Percentiles rank a stretch among this genome's conserved stretches.
These are phyloP conservation scores for Brassica nigra DNA, from an alignment of 345 rosid genomes.

Conservation along the genomic window DNA sequence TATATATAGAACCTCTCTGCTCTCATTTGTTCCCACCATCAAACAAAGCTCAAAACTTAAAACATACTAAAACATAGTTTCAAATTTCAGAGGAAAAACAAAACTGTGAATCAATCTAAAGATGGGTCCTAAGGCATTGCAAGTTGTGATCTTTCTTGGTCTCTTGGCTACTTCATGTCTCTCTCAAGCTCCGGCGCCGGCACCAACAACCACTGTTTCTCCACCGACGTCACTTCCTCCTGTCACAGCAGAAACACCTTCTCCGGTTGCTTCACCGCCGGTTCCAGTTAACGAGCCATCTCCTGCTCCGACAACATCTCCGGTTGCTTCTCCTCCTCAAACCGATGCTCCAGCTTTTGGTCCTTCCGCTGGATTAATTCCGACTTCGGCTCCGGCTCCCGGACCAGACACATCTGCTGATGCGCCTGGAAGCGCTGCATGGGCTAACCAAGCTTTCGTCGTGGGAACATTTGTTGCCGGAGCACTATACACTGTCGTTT, in stretches of 20 bases:
- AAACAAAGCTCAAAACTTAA: not conserved
- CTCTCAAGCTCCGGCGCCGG: slow-evolving; percentile 70
- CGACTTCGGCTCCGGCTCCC: slow-evolving; percentile 26
- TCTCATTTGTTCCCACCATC: slow-evolving; percentile 35
- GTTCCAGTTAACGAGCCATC: slow-evolving; percentile 36
- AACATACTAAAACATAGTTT: slow-evolving; percentile 12
- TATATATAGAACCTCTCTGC: slow-evolving; percentile 32
- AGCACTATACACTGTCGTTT: slow-evolving; percentile 53
- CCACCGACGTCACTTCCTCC: slow-evolving; percentile 45
- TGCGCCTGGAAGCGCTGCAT: slow-evolving; percentile 34
- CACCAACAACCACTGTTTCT: slow-evolving; percentile 39
- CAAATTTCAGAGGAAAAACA: not conserved
- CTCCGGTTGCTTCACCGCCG: slow-evolving; percentile 38
- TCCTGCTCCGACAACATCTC: slow-evolving; percentile 35
- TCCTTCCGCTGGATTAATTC: slow-evolving; percentile 28
- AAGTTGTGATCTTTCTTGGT: slow-evolving; percentile 58
- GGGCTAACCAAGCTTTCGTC: slow-evolving; percentile 45
- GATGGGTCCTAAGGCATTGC: slow-evolving; percentile 53
- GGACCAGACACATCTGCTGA: slow-evolving; percentile 31
- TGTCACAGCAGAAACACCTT: slow-evolving; percentile 47
- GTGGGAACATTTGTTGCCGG: slow-evolving; percentile 57
- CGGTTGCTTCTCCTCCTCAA: slow-evolving; percentile 39
- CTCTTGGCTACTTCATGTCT: slow-evolving; percentile 68
- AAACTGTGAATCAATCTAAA: not conserved
- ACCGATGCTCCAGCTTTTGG: slow-evolving; percentile 38